Base-by-base conservation (phyloP, 2,329 filamentous ascomycete species). In the Rhynchosporium secalis region DNA sequence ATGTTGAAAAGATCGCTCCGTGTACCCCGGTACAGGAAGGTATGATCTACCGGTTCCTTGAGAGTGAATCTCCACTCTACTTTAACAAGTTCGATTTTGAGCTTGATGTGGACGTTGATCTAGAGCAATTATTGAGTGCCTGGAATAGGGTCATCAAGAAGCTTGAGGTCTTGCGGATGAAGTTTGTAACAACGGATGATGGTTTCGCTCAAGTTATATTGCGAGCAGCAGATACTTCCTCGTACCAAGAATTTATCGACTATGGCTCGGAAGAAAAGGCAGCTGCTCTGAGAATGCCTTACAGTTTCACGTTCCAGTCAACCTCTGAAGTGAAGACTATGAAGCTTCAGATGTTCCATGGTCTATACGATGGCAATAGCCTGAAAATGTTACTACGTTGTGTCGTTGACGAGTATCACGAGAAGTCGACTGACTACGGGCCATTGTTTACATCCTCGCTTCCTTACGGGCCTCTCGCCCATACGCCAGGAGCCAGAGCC, bases 11-110 rank as follows among this genome's bases (percentile, higher is more conserved):
- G 62, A 84, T 96, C 57, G 86, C 86, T 0, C 93, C 92, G 3
- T 96, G 93, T 72, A 96, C 93, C 0, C 84, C 92, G 0, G 78
- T 96, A 0, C 93, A 97, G 71, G 86, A 94, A 72, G 93, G 92
- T 0, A 94, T 97, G 78, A 85, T 96, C 56, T 88, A 89, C 5
- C 83, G 86, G 55, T 87, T 86, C 29, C 73, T 89, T 43, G 82
- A 85, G 9, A 85, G 78, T 20, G 76, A 80, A 0, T 73, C 77
- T 0, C 79, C 81, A 0, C 76, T 89, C 0, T 97, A 97, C 72
- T 96, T 94, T 74, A 92, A 92, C 61, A 79, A 81, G 0, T 96
- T 97, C 71, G 76, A 75, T 0, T 86, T 94, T 48, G 68, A 77
- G 0, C 74, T 96, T 0, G 61, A 74, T 0, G 61, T 74, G 0